Conservation (phyloP, 495 filamentous ascomycete genomes). For the Talaromyces liani region DNA sequence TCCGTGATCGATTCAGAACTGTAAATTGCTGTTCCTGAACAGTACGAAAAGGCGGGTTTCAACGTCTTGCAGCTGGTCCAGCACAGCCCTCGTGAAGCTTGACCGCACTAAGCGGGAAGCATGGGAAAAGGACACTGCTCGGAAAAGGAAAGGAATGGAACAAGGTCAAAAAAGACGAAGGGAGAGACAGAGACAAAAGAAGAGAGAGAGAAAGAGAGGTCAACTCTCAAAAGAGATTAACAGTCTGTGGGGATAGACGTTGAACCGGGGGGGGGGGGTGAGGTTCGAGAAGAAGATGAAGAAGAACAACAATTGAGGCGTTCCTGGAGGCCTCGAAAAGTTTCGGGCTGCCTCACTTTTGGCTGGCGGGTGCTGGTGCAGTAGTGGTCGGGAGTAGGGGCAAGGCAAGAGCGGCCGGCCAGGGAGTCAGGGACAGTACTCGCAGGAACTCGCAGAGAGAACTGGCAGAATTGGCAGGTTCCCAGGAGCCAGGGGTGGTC, state of each 20-base stretch:
- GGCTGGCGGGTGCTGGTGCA: not conserved
- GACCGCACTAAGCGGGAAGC: constrained; percentile 4
- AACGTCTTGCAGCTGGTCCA: not conserved
- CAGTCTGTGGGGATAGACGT: not conserved
- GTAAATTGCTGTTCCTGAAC: not conserved
- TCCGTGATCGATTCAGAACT: not conserved
- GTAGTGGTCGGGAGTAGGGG: not conserved
- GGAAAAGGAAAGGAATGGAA: not conserved
- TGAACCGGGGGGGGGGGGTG: not conserved
- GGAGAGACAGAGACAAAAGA: not conserved
- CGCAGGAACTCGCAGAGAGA: not conserved
- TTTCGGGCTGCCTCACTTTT: not conserved
- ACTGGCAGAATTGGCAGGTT: not conserved
- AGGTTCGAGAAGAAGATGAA: not conserved
- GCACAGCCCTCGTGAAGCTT: not conserved
- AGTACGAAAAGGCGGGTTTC: not conserved
- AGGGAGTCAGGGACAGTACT: constrained; percentile 1
- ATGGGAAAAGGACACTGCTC: not conserved
- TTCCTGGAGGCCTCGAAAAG: not conserved
- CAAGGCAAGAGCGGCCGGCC: not conserved
- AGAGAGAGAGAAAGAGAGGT: constrained; percentile 2
- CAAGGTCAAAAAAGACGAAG: not conserved
- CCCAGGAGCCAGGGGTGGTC: constrained; percentile 5
- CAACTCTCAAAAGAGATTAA: not conserved
- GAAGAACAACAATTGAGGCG: not conserved